Evolutionary conservation across 2,329 filamentous ascomycete species (phyloP).

Genomic region (Lachnellula arida): DNA sequence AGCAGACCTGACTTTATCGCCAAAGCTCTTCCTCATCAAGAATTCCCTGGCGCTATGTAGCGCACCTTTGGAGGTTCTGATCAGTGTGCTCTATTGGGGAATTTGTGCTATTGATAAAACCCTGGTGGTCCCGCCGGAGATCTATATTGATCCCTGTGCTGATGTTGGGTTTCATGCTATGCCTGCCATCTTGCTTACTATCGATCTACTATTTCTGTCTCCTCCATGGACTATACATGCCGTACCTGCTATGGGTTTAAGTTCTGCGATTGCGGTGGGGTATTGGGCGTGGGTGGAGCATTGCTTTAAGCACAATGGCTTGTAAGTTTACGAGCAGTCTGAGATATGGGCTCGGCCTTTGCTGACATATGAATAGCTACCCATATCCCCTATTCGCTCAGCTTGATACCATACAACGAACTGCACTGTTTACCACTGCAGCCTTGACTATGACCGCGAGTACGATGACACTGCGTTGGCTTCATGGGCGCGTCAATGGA

Average conservation of each 20-base stretch:
- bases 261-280: slow-evolving; percentile 53
- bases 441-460: slow-evolving; percentile 68
- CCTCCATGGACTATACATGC: slow-evolving; percentile 66
- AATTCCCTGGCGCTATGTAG: slow-evolving; percentile 62
- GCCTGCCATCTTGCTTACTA: slow-evolving; percentile 57
- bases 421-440: slow-evolving; percentile 63
- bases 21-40: slow-evolving; percentile 58
- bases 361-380: slow-evolving; percentile 50
- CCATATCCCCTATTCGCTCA: slow-evolving; percentile 81
- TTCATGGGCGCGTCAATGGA: slow-evolving; percentile 65
- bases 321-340: slow-evolving; percentile 38
- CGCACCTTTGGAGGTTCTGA: slow-evolving; percentile 65
- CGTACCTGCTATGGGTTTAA: slow-evolving; percentile 54
- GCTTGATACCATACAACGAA: slow-evolving; percentile 60
- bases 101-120: slow-evolving; percentile 51
- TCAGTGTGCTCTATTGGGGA: slow-evolving; percentile 70
- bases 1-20: slow-evolving; percentile 58
- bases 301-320: slow-evolving; percentile 63
- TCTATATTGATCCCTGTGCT: slow-evolving; percentile 49
- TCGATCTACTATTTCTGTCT: slow-evolving; percentile 64
- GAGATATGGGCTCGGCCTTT: not conserved
- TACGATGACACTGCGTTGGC: slow-evolving; percentile 62
- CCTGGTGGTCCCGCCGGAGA: slow-evolving; percentile 50
- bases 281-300: slow-evolving; percentile 79
- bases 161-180: slow-evolving; percentile 64